Conservation (phyloP, 352 stramenopile species). For the Phytophthora multivora region DNA sequence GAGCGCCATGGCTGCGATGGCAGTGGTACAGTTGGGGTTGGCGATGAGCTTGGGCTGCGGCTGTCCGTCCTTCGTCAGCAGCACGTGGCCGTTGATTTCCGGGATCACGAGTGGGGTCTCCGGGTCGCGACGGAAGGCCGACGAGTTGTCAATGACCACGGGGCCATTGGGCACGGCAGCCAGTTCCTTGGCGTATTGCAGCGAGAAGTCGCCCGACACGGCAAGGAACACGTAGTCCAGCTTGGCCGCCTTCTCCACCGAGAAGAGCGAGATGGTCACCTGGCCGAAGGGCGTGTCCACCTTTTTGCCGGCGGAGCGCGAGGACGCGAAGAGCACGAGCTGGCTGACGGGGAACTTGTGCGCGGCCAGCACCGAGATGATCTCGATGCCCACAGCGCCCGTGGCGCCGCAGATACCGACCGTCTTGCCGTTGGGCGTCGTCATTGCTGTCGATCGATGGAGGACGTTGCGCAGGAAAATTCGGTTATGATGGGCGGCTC, state of each 20-base stretch:
- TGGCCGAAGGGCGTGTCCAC: conserved; percentile 91
- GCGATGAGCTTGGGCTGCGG: conserved; percentile 92
- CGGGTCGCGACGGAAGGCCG: conserved; percentile 93
- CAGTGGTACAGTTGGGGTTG: conserved; percentile 99
- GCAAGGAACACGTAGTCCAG: conserved; percentile 98
- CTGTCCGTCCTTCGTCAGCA: conserved; percentile 56
- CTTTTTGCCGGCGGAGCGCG: conserved; percentile 91
- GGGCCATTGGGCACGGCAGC: conserved; percentile 75
- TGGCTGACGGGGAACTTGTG: conserved; percentile 91
- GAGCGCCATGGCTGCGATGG: conserved; percentile 97
- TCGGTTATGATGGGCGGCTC: conserved; percentile 2
- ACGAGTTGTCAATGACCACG: conserved; percentile 99
- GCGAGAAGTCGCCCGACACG: conserved; percentile 96
- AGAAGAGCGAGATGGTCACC: conserved; percentile 96
- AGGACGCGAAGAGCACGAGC: conserved; percentile 96
- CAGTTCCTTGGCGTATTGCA: conserved; percentile 95
- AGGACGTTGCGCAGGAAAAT: conserved; percentile 6
- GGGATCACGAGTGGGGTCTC: conserved; percentile 94
- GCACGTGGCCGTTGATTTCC: conserved; percentile 94
- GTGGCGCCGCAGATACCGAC: conserved; percentile 86
- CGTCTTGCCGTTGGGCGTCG: conserved; percentile 61
- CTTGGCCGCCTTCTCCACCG: conserved; percentile 89
- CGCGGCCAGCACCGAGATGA: conserved; percentile 90
- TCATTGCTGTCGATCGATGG: conserved; percentile 34
- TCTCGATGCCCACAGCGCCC: conserved; percentile 97